These are phyloP conservation scores for Avena sativa DNA, from an alignment of 176 grass and related monocot genomes.

Conservation along the genomic window DNA sequence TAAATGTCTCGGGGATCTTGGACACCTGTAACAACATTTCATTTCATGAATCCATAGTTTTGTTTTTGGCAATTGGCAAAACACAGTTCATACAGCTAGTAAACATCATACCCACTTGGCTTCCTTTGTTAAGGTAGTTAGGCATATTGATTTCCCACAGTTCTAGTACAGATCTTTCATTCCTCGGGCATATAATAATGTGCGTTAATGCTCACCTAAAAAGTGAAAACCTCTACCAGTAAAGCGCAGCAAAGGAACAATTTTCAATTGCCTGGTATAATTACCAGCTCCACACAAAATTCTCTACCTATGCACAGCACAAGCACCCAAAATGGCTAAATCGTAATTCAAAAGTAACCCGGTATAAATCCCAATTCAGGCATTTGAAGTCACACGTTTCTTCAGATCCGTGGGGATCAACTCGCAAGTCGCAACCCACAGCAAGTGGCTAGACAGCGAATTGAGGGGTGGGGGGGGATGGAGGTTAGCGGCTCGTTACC, in stretches of 20 bases:
- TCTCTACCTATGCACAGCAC: conserved; percentile 9
- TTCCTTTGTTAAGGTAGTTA: conserved; percentile 16
- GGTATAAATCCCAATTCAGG: conserved; percentile 3
- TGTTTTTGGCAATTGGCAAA: conserved; percentile 8
- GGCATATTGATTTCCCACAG: background rate
- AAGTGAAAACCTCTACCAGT: background rate
- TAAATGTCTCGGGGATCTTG: conserved; percentile 63
- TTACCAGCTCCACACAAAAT: conserved; percentile 19
- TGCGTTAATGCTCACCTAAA: background rate
- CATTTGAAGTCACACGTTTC: conserved; percentile 3
- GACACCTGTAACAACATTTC: conserved; percentile 54
- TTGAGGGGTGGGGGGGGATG: background rate
- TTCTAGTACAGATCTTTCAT: background rate
- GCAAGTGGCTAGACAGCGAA: conserved; percentile 16
- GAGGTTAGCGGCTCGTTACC: conserved; percentile 40
- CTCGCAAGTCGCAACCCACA: background rate
- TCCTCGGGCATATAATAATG: background rate
- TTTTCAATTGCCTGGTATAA: background rate
- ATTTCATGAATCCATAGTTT: conserved; percentile 34
- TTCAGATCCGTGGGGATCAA: conserved; percentile 37
- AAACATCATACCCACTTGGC: conserved; percentile 3
- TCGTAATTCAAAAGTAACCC: background rate
- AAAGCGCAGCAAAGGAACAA: background rate
- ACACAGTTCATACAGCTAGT: conserved; percentile 23
- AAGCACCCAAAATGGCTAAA: conserved; percentile 4